Evolutionary conservation across 805 yeast genomes (phyloP), one percentile per base, ranked within the genome.

Genomic region (Candida vaughaniae): DNA sequence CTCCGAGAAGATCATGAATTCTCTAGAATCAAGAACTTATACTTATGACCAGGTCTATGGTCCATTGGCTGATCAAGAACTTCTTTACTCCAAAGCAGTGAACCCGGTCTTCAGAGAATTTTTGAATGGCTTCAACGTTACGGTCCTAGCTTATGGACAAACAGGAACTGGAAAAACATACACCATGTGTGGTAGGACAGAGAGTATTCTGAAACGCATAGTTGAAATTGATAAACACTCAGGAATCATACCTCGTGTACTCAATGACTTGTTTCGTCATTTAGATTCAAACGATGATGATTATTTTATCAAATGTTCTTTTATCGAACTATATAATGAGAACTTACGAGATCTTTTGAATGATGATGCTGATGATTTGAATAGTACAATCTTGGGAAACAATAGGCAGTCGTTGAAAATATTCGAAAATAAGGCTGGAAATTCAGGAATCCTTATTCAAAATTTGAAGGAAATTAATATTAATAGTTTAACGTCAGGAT

Each of bases 111-210:
- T 88, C 39, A 64, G 71, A 35, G 95, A 91, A 15, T 84, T 81
- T 54, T 43, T 75, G 33, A 54, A 57, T 32, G 82, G 82, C 11
- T 69, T 58, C 45, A 87, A 86, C 54, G 87, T 89, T 47, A 84
- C 95, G 0, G 73, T 87, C 19, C 69, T 88, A 47, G 95, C 93
- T 0, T 77, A 77, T 52, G 82, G 82, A 16, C 95, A 87, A 72
- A 88, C 95, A 0, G 93, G 95, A 1, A 85, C 95, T 0, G 95
- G 95, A 17, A 88, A 87, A 51, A 87, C 96, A 0, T 80, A 79
- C 53, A 75, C 82, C 1, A 77, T 77, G 93, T 78, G 75, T 54
- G 82, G 82, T 6, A 71, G 69, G 25, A 31, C 31, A 12, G 30
- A 31, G 14, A 19, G 22, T 6, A 22, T 33, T 14, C 14, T 15